Conservation (phyloP, 805 yeast genomes). For the Tetrapisispora fleetii region DNA sequence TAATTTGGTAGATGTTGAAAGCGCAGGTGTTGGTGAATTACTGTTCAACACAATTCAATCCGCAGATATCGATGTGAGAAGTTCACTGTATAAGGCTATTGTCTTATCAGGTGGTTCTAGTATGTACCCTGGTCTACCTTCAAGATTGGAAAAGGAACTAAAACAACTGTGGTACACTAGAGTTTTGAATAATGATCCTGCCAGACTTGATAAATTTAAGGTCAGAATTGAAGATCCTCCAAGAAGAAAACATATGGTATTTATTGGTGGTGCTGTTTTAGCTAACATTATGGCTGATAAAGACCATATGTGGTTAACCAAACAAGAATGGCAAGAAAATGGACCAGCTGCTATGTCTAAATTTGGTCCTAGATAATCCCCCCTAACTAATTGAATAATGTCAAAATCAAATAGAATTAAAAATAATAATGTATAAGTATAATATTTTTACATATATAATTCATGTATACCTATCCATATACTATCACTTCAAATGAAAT, state of each 20-base stretch:
- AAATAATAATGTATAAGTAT: not conserved
- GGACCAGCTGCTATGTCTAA: constrained; percentile 79
- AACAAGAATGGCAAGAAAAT: constrained; percentile 96
- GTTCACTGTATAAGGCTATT: constrained; percentile 80
- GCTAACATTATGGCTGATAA: constrained; percentile 98
- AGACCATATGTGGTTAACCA: constrained; percentile 95
- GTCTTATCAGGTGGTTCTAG: constrained; percentile 96
- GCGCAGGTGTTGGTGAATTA: constrained; percentile 91
- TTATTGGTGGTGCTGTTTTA: constrained; percentile 95
- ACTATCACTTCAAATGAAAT: not conserved
- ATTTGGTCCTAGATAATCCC: constrained; percentile 78
- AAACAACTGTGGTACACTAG: constrained; percentile 92
- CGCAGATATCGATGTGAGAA: constrained; percentile 88
- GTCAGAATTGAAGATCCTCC: constrained; percentile 98
- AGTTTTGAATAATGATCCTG: constrained; percentile 78
- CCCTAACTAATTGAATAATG: not conserved
- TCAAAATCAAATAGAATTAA: not conserved
- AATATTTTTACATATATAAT: not conserved
- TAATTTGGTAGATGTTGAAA: constrained; percentile 86
- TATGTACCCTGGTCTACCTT: constrained; percentile 97
- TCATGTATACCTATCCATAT: not conserved
- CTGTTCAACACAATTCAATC: constrained; percentile 87
- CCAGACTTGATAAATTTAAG: constrained; percentile 82
- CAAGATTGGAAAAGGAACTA: constrained; percentile 88
- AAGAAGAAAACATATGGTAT: constrained; percentile 97